Percentiles rank a stretch among this genome's conserved stretches.
Evolutionary conservation across 257 asterid species (phyloP).

Genomic region (Anisodus acutangulus): DNA sequence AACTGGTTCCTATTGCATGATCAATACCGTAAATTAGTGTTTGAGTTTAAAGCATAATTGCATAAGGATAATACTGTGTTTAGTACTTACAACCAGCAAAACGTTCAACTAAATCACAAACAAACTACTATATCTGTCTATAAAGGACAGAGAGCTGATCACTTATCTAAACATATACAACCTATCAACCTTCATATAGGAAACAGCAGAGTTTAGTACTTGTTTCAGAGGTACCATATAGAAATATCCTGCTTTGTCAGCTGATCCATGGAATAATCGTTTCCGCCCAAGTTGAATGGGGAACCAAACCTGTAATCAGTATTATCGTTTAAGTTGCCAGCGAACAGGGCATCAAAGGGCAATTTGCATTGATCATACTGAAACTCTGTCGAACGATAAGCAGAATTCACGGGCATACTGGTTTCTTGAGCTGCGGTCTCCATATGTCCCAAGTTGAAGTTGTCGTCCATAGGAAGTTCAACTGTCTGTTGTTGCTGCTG

Average conservation of each 20-base stretch:
- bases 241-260: conserved; percentile 33
- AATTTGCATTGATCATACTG: conserved; percentile 27
- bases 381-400: background rate
- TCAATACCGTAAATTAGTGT: background rate
- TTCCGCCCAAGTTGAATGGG: conserved; percentile 30
- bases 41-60: conserved; percentile 10
- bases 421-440: conserved; percentile 23
- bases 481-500: background rate
- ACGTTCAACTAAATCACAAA: background rate
- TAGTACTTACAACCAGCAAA: conserved; percentile 22
- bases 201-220: conserved; percentile 14
- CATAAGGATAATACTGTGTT: conserved; percentile 20
- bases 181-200: conserved; percentile 8
- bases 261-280: conserved; percentile 28
- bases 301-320: conserved; percentile 31
- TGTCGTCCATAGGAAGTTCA: conserved; percentile 20
- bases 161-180: conserved; percentile 21
- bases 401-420: conserved; percentile 25
- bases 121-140: background rate
- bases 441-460: conserved; percentile 21
- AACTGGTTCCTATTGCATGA: background rate
- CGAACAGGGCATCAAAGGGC: conserved; percentile 22
- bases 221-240: conserved; percentile 33
- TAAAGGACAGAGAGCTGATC: background rate
- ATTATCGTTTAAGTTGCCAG: conserved; percentile 23